Evolutionary conservation across 2,329 filamentous ascomycete genomes (phyloP).

Genomic region (Fusarium bactridioides): DNA sequence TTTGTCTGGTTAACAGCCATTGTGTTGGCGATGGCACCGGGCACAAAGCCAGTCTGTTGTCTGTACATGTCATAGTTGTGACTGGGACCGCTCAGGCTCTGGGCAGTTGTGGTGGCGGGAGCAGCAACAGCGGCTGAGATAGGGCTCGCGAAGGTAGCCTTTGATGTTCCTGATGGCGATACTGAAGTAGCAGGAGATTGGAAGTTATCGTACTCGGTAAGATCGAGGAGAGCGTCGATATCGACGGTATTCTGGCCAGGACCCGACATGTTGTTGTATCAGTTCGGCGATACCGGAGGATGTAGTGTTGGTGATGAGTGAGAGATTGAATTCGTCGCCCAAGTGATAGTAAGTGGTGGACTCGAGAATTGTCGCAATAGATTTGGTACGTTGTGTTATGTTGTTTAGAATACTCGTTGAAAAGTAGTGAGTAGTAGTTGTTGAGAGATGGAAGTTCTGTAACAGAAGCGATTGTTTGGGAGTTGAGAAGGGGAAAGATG

Average conservation of each 20-base stretch:
- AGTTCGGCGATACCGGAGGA: slow-evolving; percentile 19
- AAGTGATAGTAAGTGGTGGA: neutral
- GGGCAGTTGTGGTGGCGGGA: slow-evolving; percentile 63
- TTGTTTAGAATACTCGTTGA: slow-evolving; percentile 1
- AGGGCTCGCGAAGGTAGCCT: slow-evolving; percentile 61
- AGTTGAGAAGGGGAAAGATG: slow-evolving; percentile 36
- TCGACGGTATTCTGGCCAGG: slow-evolving; percentile 57
- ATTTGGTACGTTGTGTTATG: neutral
- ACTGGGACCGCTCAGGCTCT: slow-evolving; percentile 79
- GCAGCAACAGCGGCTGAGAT: slow-evolving; percentile 62
- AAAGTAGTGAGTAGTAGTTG: neutral
- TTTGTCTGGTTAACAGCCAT: slow-evolving; percentile 76
- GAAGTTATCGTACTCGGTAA: slow-evolving; percentile 70
- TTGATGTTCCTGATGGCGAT: slow-evolving; percentile 63
- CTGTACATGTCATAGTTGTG: slow-evolving; percentile 96
- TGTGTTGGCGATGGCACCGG: slow-evolving; percentile 81
- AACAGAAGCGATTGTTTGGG: slow-evolving; percentile 28
- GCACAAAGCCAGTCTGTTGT: slow-evolving; percentile 92
- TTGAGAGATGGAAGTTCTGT: slow-evolving; percentile 25
- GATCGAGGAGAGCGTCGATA: slow-evolving; percentile 67
- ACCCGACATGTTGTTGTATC: slow-evolving; percentile 47
- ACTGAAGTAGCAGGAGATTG: slow-evolving; percentile 63
- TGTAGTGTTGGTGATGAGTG: slow-evolving; percentile 1
- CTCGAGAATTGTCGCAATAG: neutral
- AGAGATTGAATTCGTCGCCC: slow-evolving; percentile 8